Evolutionary conservation across 2,329 filamentous ascomycete species (phyloP).

Genomic region (Fusarium kyushuense): DNA sequence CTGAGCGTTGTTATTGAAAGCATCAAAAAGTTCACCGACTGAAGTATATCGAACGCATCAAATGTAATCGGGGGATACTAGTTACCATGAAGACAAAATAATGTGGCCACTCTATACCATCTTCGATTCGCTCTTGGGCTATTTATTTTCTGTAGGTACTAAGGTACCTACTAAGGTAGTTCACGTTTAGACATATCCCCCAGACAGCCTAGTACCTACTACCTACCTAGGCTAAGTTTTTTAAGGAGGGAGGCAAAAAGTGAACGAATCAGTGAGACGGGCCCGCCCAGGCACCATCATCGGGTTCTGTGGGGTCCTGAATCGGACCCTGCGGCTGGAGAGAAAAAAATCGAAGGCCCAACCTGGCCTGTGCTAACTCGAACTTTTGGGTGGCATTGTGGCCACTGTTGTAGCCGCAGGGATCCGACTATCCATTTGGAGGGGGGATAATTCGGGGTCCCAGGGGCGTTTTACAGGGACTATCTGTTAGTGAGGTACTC

Average conservation of each 20-base stretch:
- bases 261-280: slow-evolving; percentile 36
- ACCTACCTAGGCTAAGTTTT: too few species aligned
- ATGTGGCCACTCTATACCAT: neutral
- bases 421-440: slow-evolving; percentile 8
- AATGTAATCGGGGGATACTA: too few species aligned
- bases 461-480: slow-evolving; percentile 24
- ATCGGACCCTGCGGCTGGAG: slow-evolving; percentile 47
- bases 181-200: neutral
- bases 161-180: too few species aligned
- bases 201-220: too few species aligned
- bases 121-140: neutral
- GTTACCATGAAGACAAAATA: neutral
- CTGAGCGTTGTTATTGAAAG: neutral
- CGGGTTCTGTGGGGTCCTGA: slow-evolving; percentile 28
- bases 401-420: slow-evolving; percentile 32
- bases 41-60: neutral
- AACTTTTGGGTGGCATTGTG: slow-evolving; percentile 18
- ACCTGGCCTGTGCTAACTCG: neutral
- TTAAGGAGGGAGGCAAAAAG: slow-evolving; percentile 24
- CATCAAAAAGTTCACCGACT: neutral
- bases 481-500: slow-evolving; percentile 44
- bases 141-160: neutral
- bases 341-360: slow-evolving; percentile 42
- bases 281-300: slow-evolving; percentile 8
- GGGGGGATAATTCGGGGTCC: slow-evolving; percentile 10